Evolutionary conservation across 1,139 yeast species (phyloP), one percentile per base, ranked within the genome.

Genomic region (Magnusiomyces clavatus): DNA sequence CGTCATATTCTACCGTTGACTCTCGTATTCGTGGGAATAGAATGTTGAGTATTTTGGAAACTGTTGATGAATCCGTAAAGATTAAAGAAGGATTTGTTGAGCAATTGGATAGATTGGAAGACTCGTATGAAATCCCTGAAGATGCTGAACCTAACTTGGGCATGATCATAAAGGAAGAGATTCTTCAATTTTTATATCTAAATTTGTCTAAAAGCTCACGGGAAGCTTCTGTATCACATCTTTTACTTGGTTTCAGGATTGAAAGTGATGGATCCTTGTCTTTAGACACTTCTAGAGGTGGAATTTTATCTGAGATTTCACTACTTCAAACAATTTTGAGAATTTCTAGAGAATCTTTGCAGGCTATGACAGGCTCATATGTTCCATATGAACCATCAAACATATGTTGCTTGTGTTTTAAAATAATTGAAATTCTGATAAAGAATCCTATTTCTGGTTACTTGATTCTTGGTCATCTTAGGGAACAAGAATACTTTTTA

Each of bases 71-170:
- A 60, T 64, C 73, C 0, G 67, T 70, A 4, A 77, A 89, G 56
- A 85, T 92, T 46, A 80, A 85, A 57, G 80, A 77, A 60, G 82
- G 89, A 0, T 81, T 89, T 56, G 81, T 87, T 47, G 78, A 79
- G 49, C 95, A 87, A 61, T 69, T 90, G 45, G 84, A 80, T 47
- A 60, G 78, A 11, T 71, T 72, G 51, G 71, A 69, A 47, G 69
- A 61, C 37, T 51, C 46, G 10, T 59, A 47, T 19, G 31, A 24
- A 24, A 40, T 35, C 24, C 48, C 61, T 41, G 68, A 58, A 63
- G 67, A 49, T 40, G 13, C 17, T n/a, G 40, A 39, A 2, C 43
- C 50, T 13, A 58, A 56, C 19, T 41, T 66, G 13, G 68, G 69
- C 3, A 66, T 83, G 29, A 70, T 68, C 13, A 61, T 81, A n/a